phyloP scores from a whole-genome alignment of 169 alveolate genomes.

The Eimeria necatrix region DNA sequence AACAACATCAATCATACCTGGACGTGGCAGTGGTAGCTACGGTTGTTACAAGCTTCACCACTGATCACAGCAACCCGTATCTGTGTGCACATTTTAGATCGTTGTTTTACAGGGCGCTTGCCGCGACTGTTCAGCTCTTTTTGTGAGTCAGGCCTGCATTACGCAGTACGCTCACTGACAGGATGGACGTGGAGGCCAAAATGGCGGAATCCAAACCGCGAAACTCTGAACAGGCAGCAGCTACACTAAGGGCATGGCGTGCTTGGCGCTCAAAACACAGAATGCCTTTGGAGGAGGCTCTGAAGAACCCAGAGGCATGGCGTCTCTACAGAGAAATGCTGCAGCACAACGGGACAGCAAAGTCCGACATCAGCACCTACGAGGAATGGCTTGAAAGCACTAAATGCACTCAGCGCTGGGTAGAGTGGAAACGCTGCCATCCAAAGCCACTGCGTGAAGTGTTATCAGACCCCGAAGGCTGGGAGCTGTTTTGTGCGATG shows the following conservation, averaged over 20 bases:
- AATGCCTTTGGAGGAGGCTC: slow-evolving; percentile 76
- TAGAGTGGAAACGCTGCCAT: slow-evolving; percentile 61
- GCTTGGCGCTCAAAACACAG: slow-evolving; percentile 75
- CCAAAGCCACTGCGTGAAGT: slow-evolving; percentile 76
- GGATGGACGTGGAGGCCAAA: slow-evolving; percentile 66
- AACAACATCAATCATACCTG: not conserved
- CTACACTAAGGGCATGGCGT: slow-evolving; percentile 73
- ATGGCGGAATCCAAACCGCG: slow-evolving; percentile 48
- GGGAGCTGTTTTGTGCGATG: slow-evolving; percentile 76
- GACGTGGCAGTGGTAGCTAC: not conserved
- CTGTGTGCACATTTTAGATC: not conserved
- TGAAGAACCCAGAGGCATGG: slow-evolving; percentile 74
- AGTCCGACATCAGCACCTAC: slow-evolving; percentile 13
- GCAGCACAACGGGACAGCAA: slow-evolving; percentile 55
- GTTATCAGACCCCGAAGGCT: slow-evolving; percentile 73
- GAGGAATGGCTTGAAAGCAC: slow-evolving; percentile 73
- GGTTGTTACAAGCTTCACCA: not conserved
- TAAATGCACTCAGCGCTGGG: slow-evolving; percentile 73
- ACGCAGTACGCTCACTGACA: not conserved
- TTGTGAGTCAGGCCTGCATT: not conserved
- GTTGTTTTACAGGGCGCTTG: not conserved
- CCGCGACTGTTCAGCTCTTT: not conserved
- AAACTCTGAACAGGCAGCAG: slow-evolving; percentile 68
- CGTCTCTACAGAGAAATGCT: slow-evolving; percentile 73
- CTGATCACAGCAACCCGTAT: not conserved